Evolutionary conservation across 345 rosid species (phyloP).

Genomic region (Arabis hirsuta): DNA sequence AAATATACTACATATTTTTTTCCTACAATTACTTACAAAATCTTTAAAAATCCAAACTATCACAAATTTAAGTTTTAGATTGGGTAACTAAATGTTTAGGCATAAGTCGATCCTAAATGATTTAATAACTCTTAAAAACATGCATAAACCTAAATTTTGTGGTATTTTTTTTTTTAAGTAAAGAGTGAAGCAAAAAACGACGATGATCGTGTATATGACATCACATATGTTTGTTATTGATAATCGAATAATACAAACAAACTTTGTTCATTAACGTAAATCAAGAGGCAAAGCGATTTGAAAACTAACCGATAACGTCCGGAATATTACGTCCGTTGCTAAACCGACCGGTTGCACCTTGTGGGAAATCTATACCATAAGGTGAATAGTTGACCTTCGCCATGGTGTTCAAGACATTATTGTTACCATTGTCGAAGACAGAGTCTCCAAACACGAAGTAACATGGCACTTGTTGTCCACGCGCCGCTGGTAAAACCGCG

Average conservation of each 20-base stretch:
- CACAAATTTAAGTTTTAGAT: too few species aligned
- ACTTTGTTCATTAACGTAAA: too few species aligned
- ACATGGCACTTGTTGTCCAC: constrained; percentile 50
- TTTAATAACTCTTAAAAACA: too few species aligned
- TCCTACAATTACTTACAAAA: too few species aligned
- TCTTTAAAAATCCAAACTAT: too few species aligned
- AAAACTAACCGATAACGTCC: constrained; percentile 56
- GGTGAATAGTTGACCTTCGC: constrained; percentile 65
- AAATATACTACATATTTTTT: too few species aligned
- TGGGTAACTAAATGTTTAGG: too few species aligned
- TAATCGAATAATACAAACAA: not conserved
- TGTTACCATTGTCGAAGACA: constrained; percentile 63
- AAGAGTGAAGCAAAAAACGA: too few species aligned
- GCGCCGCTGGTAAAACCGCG: not conserved
- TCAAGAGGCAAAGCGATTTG: not conserved
- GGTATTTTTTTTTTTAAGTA: too few species aligned
- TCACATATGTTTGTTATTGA: not conserved
- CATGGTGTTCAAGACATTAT: constrained; percentile 50
- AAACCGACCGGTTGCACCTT: constrained; percentile 71
- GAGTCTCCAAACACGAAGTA: constrained; percentile 78
- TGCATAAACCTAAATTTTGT: too few species aligned
- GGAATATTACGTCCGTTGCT: constrained; percentile 56
- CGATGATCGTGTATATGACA: not conserved
- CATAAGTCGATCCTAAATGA: too few species aligned
- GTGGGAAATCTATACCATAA: constrained; percentile 61